phyloP scores from a whole-genome alignment of 345 rosid species.

The Hibiscus syriacus region DNA sequence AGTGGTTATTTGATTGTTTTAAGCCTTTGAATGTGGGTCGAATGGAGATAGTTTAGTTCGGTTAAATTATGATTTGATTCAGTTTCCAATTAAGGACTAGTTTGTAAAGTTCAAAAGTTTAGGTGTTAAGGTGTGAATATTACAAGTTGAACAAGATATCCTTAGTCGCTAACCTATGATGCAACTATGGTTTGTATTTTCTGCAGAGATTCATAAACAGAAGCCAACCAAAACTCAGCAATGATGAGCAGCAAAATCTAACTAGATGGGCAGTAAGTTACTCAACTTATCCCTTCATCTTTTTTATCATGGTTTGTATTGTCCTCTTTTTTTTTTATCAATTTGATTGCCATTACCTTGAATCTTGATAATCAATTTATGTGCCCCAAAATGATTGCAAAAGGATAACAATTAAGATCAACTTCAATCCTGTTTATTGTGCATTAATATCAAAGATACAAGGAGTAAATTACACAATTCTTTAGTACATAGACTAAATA shows the following conservation, averaged over 20 bases:
- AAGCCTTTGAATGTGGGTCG: too few relatives aligned
- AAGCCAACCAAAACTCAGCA: constrained; percentile 71
- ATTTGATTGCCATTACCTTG: neutral
- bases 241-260: constrained; percentile 88
- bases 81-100: too few relatives aligned
- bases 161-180: neutral
- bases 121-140: too few relatives aligned
- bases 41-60: too few relatives aligned
- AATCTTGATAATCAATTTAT: neutral
- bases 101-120: too few relatives aligned
- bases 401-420: neutral
- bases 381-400: neutral
- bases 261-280: constrained; percentile 93
- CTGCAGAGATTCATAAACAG: constrained; percentile 79
- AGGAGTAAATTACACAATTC: neutral
- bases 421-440: neutral
- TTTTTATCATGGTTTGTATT: too few relatives aligned
- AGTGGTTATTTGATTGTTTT: too few relatives aligned
- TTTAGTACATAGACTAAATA: neutral
- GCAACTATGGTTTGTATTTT: neutral
- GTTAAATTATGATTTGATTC: too few relatives aligned
- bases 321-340: neutral
- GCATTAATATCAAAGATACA: neutral
- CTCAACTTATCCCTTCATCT: neutral
- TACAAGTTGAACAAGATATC: neutral